Evolutionary conservation across 164 flowering plant species (phyloP), one percentile per base, ranked within the genome.

Genomic region (Annona squamosa): DNA sequence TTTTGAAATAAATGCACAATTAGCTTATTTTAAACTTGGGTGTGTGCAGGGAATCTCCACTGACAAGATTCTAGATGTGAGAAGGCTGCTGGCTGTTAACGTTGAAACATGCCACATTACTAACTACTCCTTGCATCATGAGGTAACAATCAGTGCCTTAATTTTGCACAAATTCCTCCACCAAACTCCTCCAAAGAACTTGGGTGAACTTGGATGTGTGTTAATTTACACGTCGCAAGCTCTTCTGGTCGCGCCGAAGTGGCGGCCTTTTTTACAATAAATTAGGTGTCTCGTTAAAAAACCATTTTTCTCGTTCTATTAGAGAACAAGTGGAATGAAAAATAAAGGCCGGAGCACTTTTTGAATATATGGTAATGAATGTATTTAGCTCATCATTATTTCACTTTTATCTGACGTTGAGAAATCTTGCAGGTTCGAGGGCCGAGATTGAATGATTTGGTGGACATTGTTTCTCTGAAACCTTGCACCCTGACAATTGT

Each of bases 91-190:
- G 80, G 97, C 90, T 19, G 82, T 76, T 12, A 84, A 95, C 80
- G 90, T 87, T 46, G 91, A 92, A 65, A 91, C 98, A 10, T 95
- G 99, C 79, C 94, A 95, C 66, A 81, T 95, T 5, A 95, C 98
- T 63, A 89, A 90, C 78, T 95, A 89, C 71, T 91, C 97, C 46
- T 71, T 94, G n/a, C 80, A 91, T 48, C 98, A 94, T 72, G 97
- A 92, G 92, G 97, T 88, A 42, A 77, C 46, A 10, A 63, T 44
- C 45, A 52, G 48, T n/a, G 26, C 44, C 57, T 18, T 68, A 45
- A 68, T 9, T 52, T 5, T 52, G 9, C 52, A 48, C 13, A 9
- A 9, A 16, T 52, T 52, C 13, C 13, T 52, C 59, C 59, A 4
- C 59, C 59, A 9, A 52, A 52, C 13, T 26, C 17, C 59, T 52